Evolutionary conservation across 2,329 filamentous ascomycete genomes (phyloP).

Genomic region (Knufia fluminis): DNA sequence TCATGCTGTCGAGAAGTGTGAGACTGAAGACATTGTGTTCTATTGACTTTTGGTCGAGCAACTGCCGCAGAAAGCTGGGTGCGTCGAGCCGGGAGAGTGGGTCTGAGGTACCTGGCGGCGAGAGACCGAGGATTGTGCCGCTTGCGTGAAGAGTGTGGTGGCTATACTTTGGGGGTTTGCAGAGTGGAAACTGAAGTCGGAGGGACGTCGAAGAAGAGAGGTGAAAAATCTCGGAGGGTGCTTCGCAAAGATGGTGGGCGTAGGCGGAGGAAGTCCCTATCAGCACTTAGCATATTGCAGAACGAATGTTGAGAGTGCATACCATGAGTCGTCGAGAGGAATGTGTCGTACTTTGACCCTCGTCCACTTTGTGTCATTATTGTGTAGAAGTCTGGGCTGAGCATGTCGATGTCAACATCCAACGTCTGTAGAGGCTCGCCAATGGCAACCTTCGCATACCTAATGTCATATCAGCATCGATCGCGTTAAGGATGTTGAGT

Average conservation of each 20-base stretch:
- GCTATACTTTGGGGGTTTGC: conserved; percentile 24
- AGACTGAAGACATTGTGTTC: conserved; percentile 24
- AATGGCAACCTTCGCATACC: conserved; percentile 24
- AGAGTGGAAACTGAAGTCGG: conserved; percentile 24
- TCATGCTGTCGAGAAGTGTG: conserved; percentile 25
- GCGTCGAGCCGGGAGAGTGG: conserved; percentile 24
- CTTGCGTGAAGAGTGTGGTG: conserved; percentile 23
- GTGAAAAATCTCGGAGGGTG: conserved; percentile 20
- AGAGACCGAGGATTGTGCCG: conserved; percentile 26
- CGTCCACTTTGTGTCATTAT: conserved; percentile 24
- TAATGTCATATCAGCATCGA: conserved; percentile 8
- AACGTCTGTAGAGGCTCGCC: conserved; percentile 23
- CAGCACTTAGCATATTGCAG: background rate
- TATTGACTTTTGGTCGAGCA: conserved; percentile 18
- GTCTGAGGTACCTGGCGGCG: conserved; percentile 18
- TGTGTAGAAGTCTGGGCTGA: conserved; percentile 26
- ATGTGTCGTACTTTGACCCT: conserved; percentile 25
- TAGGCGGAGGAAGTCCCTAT: conserved; percentile 18
- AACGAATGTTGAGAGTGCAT: no score
- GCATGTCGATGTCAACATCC: conserved; percentile 27
- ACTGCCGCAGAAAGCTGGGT: conserved; percentile 21
- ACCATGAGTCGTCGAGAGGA: conserved; percentile 24
- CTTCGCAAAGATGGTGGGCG: conserved; percentile 22
- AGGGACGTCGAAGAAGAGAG: conserved; percentile 11
- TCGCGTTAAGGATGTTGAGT: conserved; percentile 1